Conservation (phyloP, 352 stramenopile species). For the Pythium myriotylum region DNA sequence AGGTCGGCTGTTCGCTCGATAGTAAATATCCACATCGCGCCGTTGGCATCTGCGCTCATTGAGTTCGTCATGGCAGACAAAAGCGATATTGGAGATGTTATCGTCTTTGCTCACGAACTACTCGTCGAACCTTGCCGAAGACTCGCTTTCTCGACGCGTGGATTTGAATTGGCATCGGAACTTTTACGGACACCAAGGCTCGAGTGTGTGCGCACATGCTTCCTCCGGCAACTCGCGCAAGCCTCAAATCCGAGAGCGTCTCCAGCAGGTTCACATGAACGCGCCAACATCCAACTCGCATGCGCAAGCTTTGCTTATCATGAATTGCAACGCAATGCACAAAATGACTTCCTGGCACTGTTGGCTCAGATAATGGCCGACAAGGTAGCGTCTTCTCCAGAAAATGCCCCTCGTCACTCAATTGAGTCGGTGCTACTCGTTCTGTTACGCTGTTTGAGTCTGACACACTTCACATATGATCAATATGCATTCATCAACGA, state of each 20-base stretch:
- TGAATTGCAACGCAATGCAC: conserved; percentile 15
- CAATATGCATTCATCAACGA: conserved; percentile 34
- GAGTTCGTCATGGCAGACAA: conserved; percentile 24
- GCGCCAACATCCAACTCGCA: neutral
- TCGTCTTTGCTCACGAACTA: conserved; percentile 10
- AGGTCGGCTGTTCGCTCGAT: conserved; percentile 1
- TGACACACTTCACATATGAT: conserved; percentile 14
- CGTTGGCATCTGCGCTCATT: conserved; percentile 2
- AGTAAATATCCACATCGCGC: neutral
- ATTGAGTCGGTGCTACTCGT: conserved; percentile 6
- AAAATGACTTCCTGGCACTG: conserved; percentile 17
- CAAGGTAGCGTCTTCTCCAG: neutral
- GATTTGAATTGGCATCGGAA: conserved; percentile 22
- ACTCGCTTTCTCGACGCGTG: conserved; percentile 19
- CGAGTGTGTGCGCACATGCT: conserved; percentile 2
- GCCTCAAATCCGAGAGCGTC: neutral
- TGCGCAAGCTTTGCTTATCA: conserved; percentile 13
- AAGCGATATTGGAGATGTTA: conserved; percentile 6
- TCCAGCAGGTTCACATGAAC: no score
- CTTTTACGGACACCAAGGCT: conserved; percentile 8
- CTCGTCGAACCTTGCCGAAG: conserved; percentile 24
- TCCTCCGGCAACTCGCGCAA: conserved; percentile 13
- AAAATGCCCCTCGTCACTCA: neutral
- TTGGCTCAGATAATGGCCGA: conserved; percentile 18
- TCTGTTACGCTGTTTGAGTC: conserved; percentile 15